phyloP scores from a whole-genome alignment of 257 asterid genomes.

The Oldenlandia corymbosa region DNA sequence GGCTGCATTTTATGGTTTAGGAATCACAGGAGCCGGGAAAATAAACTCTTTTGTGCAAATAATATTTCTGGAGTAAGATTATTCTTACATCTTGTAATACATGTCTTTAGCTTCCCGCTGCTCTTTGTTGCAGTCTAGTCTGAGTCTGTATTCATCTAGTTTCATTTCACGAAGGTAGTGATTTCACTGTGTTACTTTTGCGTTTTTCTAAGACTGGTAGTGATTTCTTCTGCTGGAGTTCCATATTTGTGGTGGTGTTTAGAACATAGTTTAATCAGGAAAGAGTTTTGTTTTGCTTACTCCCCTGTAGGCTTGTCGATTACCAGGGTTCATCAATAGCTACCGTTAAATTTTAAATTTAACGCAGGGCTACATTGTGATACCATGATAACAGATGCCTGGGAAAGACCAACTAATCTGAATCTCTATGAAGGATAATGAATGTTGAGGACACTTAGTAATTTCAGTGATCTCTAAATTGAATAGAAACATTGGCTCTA shows the following conservation, averaged over 20 bases:
- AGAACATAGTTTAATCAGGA: neutral
- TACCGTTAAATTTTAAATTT: neutral
- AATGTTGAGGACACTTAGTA: neutral
- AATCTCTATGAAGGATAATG: neutral
- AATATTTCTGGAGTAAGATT: neutral
- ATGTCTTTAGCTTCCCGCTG: neutral
- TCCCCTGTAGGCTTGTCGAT: neutral
- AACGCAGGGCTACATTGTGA: neutral
- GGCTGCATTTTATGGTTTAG: neutral
- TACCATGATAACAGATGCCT: neutral
- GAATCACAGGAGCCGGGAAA: neutral
- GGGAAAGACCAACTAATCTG: neutral
- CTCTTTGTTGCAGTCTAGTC: neutral
- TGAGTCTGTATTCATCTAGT: neutral
- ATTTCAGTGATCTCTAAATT: neutral
- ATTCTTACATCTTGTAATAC: neutral
- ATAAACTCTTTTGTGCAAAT: neutral
- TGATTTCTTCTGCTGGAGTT: neutral
- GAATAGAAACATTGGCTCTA: neutral
- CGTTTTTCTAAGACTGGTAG: neutral
- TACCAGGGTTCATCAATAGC: neutral
- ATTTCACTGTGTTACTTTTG: neutral
- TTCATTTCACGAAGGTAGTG: too few relatives aligned
- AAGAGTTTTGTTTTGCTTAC: too few relatives aligned
- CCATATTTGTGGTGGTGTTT: neutral